Evolutionary conservation across 2,329 filamentous ascomycete genomes (phyloP).

Genomic region (Aspergillus sojae): DNA sequence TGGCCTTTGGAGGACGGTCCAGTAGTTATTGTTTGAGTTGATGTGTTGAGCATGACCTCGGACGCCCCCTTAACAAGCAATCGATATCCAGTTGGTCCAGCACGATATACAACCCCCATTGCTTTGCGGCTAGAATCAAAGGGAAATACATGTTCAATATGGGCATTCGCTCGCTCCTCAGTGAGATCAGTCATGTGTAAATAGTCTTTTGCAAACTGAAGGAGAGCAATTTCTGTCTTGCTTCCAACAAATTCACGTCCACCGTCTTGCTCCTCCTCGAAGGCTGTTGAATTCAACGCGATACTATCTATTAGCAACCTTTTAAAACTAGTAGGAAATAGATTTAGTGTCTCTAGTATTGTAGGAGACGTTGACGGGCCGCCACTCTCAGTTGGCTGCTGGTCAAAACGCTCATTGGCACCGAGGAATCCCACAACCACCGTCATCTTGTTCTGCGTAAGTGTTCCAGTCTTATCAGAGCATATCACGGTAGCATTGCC

Average conservation of each 20-base stretch:
- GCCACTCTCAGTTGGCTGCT: constrained; percentile 15
- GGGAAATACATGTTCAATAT: constrained; percentile 67
- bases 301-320: constrained; percentile 38
- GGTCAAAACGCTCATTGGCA: constrained; percentile 13
- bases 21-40: constrained; percentile 27
- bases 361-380: constrained; percentile 3
- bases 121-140: constrained; percentile 75
- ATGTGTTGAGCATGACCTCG: constrained; percentile 41
- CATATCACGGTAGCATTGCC: constrained; percentile 76
- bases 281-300: constrained; percentile 63
- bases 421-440: constrained; percentile 72
- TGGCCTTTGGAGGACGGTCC: neutral
- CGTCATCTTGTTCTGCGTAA: constrained; percentile 73
- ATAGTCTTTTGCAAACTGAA: constrained; percentile 66
- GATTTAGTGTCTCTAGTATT: constrained; percentile 32
- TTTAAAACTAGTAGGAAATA: constrained; percentile 51
- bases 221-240: constrained; percentile 72
- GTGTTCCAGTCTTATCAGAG: constrained; percentile 75
- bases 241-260: constrained; percentile 68
- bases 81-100: constrained; percentile 39
- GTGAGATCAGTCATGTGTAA: constrained; percentile 63
- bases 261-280: constrained; percentile 69
- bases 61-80: constrained; percentile 49
- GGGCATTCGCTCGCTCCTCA: constrained; percentile 61
- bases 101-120: constrained; percentile 44